These are phyloP conservation scores for Paraphaeosphaeria minitans DNA, from an alignment of 2,329 filamentous ascomycete species.

Conservation along the genomic window DNA sequence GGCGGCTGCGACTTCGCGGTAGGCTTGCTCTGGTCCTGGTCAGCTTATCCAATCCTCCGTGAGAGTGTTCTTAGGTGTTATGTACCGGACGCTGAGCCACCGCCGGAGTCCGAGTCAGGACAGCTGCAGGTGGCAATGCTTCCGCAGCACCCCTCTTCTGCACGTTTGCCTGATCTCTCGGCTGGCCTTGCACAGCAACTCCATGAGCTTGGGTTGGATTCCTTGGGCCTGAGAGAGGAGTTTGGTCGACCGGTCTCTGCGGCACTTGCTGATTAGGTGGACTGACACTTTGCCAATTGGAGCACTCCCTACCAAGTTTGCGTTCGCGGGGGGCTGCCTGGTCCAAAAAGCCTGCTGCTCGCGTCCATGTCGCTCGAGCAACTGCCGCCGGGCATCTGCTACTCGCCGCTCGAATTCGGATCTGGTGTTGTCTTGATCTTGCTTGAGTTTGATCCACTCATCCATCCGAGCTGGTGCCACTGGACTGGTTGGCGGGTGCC, in stretches of 20 bases:
- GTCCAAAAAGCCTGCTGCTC: conserved; percentile 19
- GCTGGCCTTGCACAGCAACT: neutral
- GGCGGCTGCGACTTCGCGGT: neutral
- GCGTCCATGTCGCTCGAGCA: conserved; percentile 13
- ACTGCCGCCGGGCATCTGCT: neutral
- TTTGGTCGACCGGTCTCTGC: neutral
- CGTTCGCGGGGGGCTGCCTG: neutral
- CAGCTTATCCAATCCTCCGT: neutral
- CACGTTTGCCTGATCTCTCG: neutral
- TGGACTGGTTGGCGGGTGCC: neutral
- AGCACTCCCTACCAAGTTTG: too few relatives aligned
- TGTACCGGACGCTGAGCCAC: neutral
- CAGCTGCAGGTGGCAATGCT: neutral
- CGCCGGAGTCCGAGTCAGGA: neutral
- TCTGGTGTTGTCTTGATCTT: conserved; percentile 2
- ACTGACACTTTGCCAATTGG: neutral
- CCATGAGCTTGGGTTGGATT: neutral
- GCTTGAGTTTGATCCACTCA: neutral
- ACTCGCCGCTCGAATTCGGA: conserved; percentile 1
- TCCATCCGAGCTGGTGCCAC: neutral
- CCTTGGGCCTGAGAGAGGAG: neutral
- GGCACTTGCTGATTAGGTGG: neutral
- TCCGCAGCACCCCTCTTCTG: neutral
- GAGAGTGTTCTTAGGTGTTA: neutral
- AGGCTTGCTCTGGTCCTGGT: neutral